These are phyloP conservation scores for Sugiyamaella grinbergsii DNA, from an alignment of 1,139 yeast species.

Conservation along the genomic window DNA sequence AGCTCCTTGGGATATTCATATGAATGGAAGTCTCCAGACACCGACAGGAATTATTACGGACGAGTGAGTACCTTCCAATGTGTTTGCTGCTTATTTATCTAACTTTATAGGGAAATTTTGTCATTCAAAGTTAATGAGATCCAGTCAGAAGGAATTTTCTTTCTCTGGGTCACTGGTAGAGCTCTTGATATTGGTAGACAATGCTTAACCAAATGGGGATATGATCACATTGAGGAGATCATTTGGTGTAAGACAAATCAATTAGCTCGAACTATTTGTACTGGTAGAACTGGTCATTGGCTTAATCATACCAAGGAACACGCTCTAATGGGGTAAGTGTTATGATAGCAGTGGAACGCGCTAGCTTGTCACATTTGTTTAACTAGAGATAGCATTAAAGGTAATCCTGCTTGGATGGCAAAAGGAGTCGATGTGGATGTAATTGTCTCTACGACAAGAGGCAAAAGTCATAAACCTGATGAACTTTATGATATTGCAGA, in stretches of 20 bases:
- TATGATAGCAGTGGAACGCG: too few relatives aligned
- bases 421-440: conserved; percentile 69
- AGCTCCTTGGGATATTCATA: conserved; percentile 47
- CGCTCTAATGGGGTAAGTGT: conserved; percentile 63
- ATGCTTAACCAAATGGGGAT: conserved; percentile 82
- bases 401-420: conserved; percentile 74
- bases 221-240: conserved; percentile 70
- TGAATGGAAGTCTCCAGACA: conserved; percentile 43
- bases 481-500: conserved; percentile 85
- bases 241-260: conserved; percentile 93
- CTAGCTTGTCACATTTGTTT: neutral
- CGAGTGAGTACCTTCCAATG: conserved; percentile 28
- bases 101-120: conserved; percentile 52
- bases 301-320: conserved; percentile 93
- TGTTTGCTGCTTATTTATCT: conserved; percentile 1
- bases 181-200: conserved; percentile 85
- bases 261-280: conserved; percentile 81
- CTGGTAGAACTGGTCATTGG: conserved; percentile 98
- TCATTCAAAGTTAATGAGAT: conserved; percentile 64
- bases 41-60: conserved; percentile 58
- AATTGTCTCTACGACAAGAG: conserved; percentile 80
- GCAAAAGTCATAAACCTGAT: conserved; percentile 89
- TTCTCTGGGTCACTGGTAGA: conserved; percentile 94
- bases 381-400: conserved; percentile 52
- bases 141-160: conserved; percentile 79